Evolutionary conservation across 2,329 filamentous ascomycete species (phyloP).

Genomic region (Colletotrichum cuscutae): DNA sequence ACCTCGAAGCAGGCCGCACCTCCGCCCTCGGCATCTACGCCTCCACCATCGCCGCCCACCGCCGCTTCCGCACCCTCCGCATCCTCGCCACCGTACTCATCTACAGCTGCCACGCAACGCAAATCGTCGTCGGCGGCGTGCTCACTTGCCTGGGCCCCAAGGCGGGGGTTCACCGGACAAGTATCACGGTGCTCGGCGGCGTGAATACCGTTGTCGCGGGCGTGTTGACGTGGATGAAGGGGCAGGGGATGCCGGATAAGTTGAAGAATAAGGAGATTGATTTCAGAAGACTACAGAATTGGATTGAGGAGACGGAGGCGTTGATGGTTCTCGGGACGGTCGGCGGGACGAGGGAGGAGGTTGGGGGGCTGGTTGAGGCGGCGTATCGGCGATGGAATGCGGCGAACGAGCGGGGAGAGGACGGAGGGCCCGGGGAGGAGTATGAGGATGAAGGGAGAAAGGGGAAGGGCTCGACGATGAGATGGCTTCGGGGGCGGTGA

Average conservation of each 20-base stretch:
- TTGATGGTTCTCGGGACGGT: slow-evolving; percentile 53
- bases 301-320: slow-evolving; percentile 64
- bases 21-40: slow-evolving; percentile 54
- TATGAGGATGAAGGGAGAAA: neutral
- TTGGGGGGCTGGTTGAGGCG: slow-evolving; percentile 53
- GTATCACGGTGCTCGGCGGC: slow-evolving; percentile 68
- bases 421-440: slow-evolving; percentile 48
- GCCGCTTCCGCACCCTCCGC: slow-evolving; percentile 45
- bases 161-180: slow-evolving; percentile 58
- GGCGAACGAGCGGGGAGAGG: slow-evolving; percentile 52
- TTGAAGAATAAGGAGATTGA: slow-evolving; percentile 57
- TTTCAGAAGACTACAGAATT: slow-evolving; percentile 59
- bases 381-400: slow-evolving; percentile 56
- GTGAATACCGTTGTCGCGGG: slow-evolving; percentile 73
- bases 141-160: slow-evolving; percentile 58
- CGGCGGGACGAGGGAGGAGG: slow-evolving; percentile 53
- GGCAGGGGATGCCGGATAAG: slow-evolving; percentile 59
- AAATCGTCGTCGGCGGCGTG: slow-evolving; percentile 58
- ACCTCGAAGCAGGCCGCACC: slow-evolving; percentile 47
- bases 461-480: neutral
- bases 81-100: slow-evolving; percentile 48
- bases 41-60: slow-evolving; percentile 47
- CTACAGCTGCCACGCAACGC: slow-evolving; percentile 54
- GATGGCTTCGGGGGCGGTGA: neutral
- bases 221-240: slow-evolving; percentile 65